Conservation (phyloP, 768 basidiomycete genomes). For the Lentinula boryana region DNA sequence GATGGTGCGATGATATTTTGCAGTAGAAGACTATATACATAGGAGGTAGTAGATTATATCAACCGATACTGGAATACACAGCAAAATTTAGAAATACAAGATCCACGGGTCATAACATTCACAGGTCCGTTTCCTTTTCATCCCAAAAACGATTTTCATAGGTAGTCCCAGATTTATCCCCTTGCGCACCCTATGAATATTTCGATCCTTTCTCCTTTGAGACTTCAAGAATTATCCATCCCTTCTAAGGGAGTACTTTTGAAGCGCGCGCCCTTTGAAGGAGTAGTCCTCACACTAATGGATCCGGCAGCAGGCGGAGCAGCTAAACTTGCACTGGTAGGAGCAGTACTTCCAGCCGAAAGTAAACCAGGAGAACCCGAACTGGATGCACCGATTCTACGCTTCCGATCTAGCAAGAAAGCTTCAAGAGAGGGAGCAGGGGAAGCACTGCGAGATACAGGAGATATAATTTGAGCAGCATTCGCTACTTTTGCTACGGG, state of each 20-base stretch:
- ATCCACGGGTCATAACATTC: too few relatives aligned
- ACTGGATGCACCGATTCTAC: slow-evolving; percentile 32
- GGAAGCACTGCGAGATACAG: slow-evolving; percentile 30
- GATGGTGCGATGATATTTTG: too few relatives aligned
- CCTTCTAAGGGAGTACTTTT: slow-evolving; percentile 67
- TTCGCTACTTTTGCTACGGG: slow-evolving; percentile 9
- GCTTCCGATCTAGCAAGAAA: slow-evolving; percentile 59
- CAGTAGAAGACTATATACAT: too few relatives aligned
- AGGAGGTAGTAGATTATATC: too few relatives aligned
- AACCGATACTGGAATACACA: too few relatives aligned
- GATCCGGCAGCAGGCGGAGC: slow-evolving; percentile 14
- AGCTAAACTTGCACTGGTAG: slow-evolving; percentile 3
- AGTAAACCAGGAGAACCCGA: slow-evolving; percentile 6
- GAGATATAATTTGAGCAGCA: slow-evolving; percentile 9
- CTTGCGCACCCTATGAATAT: too few relatives aligned
- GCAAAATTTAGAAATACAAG: too few relatives aligned
- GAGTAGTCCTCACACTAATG: slow-evolving; percentile 9
- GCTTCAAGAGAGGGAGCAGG: slow-evolving; percentile 63
- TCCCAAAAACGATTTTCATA: slow-evolving; percentile 13
- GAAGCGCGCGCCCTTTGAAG: slow-evolving; percentile 51
- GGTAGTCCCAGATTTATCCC: too few relatives aligned
- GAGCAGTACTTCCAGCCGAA: neutral
- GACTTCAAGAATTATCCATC: slow-evolving; percentile 18
- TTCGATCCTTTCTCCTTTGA: neutral
- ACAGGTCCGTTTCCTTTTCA: too few relatives aligned